phyloP scores from a whole-genome alignment of 2,329 filamentous ascomycete genomes.

The Pseudofabraea citricarpa region DNA sequence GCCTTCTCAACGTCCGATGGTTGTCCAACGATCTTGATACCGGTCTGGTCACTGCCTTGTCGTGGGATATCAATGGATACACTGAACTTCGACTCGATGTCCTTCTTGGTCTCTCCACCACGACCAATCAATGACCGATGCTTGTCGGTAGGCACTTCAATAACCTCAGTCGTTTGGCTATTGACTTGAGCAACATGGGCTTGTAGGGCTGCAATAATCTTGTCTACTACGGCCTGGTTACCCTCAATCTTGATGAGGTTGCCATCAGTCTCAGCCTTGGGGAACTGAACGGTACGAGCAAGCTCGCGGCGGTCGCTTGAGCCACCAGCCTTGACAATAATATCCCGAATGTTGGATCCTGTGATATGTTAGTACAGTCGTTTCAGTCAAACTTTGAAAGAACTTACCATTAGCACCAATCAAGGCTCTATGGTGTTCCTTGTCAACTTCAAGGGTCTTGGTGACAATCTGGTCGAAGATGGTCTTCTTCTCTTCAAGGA shows the following conservation, averaged over 20 bases:
- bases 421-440: conserved; percentile 84
- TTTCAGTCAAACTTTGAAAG: not conserved
- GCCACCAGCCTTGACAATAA: conserved; percentile 83
- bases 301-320: conserved; percentile 80
- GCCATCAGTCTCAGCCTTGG: conserved; percentile 77
- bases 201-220: conserved; percentile 78
- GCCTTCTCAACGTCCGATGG: conserved; percentile 77
- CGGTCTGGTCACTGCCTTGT: conserved; percentile 78
- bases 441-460: conserved; percentile 83
- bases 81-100: conserved; percentile 80
- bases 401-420: conserved; percentile 83
- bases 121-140: conserved; percentile 89
- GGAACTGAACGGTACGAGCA: conserved; percentile 90
- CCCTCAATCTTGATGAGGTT: conserved; percentile 87
- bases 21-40: conserved; percentile 79
- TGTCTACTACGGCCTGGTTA: conserved; percentile 76
- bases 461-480: conserved; percentile 88
- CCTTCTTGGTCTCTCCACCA: conserved; percentile 80
- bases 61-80: conserved; percentile 88
- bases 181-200: conserved; percentile 78
- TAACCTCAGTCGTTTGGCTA: conserved; percentile 69
- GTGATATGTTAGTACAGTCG: conserved; percentile 32
- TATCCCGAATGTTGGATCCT: conserved; percentile 81
- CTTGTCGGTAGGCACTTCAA: conserved; percentile 86
- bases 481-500: conserved; percentile 79